Evolutionary conservation across 179 eudicot genomes (phyloP).

Genomic region (Actinidia arguta): DNA sequence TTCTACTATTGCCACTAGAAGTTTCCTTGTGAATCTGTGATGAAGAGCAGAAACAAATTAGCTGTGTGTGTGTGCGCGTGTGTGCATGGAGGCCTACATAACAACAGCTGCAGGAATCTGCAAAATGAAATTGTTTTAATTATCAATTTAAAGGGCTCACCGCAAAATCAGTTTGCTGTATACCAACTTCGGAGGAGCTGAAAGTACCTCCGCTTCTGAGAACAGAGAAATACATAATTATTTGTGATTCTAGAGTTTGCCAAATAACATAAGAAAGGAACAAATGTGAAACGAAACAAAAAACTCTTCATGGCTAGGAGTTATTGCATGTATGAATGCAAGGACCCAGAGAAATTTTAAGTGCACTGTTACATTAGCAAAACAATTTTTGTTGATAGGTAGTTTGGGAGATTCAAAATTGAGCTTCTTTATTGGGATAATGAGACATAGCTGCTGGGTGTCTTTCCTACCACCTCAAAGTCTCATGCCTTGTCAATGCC

Average conservation of each 20-base stretch:
- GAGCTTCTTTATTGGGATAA: not conserved
- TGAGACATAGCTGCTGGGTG: not conserved
- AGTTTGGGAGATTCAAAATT: not conserved
- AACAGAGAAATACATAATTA: slow-evolving; percentile 28
- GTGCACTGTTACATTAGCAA: not conserved
- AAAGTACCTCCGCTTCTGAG: slow-evolving; percentile 82
- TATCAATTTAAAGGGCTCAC: slow-evolving; percentile 37
- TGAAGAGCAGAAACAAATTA: slow-evolving; percentile 1
- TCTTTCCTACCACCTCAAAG: not conserved
- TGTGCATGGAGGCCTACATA: too few relatives aligned
- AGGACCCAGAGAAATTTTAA: not conserved
- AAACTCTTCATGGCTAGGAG: not conserved
- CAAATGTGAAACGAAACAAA: not conserved
- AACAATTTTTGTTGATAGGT: not conserved
- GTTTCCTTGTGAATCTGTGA: slow-evolving; percentile 78
- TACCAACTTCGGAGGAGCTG: slow-evolving; percentile 94
- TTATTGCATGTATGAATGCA: not conserved
- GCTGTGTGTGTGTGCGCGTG: not conserved
- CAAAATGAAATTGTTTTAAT: not conserved
- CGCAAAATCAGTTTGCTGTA: slow-evolving; percentile 88
- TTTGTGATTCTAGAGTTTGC: not conserved
- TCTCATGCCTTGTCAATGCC: slow-evolving; percentile 3
- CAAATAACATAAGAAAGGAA: not conserved
- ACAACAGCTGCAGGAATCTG: not conserved
- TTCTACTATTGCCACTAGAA: slow-evolving; percentile 73